Evolutionary conservation across 1,284 basidiomycete species (phyloP), one percentile per base, ranked within the genome.

Genomic region (Mycosarcoma maydis): DNA sequence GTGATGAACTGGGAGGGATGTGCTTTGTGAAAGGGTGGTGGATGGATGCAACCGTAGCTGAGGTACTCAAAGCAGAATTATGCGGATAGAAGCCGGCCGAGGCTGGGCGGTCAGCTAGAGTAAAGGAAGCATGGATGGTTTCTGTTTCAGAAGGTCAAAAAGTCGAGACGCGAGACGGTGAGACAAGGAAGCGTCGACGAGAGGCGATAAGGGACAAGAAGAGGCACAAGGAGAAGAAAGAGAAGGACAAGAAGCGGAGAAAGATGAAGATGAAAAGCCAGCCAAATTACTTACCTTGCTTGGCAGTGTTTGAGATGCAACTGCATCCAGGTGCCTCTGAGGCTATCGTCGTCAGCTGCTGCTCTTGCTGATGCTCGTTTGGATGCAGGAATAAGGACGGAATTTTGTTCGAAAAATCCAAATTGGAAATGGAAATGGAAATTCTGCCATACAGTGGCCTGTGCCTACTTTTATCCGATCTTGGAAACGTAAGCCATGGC

Each of bases 41-140:
- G n/a, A 37, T 27, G 32, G 24, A 27, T 14, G 41, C 14, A 3
- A 29, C 32, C n/a, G 13, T 26, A 19, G 9, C 22, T n/a, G 38
- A 9, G 4, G 14, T 40, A 19, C 7, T 7, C 20, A 34, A 39
- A 10, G 20, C 14, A 11, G 34, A 37, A 7, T 22, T 22, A 19
- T 38, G 23, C 29, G 16, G 22, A 36, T 24, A 24, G 32, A 10
- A 26, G 58, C 49, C 47, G 26, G 29, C 38, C 11, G 41, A 23
- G 51, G 47, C 51, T 33, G 20, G 27, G 14, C 32, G 36, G n/a
- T 22, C 7, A 42, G 27, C 42, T 55, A 61, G 17, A 26, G 16
- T 26, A 27, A 27, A 46, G 22, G 17, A 9, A 32, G 46, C 58
- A 61, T 61, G 27, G 14, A 36, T 38, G 39, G 27, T 27, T 20